These are phyloP conservation scores for Daldinia caldariorum DNA, from an alignment of 495 filamentous ascomycete species.

Conservation along the genomic window DNA sequence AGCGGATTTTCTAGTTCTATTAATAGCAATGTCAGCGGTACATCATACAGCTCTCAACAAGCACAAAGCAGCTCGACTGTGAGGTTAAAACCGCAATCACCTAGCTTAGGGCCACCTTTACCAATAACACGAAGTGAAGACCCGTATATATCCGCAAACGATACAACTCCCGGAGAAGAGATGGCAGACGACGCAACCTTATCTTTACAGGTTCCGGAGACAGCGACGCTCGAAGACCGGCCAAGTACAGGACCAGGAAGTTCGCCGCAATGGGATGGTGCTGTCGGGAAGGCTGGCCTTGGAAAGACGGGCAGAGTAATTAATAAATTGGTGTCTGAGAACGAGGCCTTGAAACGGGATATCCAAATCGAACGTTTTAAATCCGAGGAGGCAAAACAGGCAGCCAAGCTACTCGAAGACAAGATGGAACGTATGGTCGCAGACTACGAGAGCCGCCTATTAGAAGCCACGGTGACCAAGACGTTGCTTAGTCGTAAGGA, in stretches of 20 bases:
- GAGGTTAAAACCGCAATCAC: slow-evolving; percentile 46
- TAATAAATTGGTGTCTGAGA: slow-evolving; percentile 87
- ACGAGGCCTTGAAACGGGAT: slow-evolving; percentile 84
- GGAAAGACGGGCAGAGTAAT: slow-evolving; percentile 96
- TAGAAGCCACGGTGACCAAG: slow-evolving; percentile 76
- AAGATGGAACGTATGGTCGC: slow-evolving; percentile 74
- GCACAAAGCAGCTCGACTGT: slow-evolving; percentile 43
- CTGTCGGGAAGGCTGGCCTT: slow-evolving; percentile 79
- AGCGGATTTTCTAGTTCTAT: slow-evolving; percentile 61
- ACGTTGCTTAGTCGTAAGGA: slow-evolving; percentile 78
- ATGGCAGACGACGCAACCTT: slow-evolving; percentile 25
- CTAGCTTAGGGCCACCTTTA: slow-evolving; percentile 26
- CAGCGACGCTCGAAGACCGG: slow-evolving; percentile 49
- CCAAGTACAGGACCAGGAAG: slow-evolving; percentile 32
- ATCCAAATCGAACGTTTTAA: slow-evolving; percentile 75
- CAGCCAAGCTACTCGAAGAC: slow-evolving; percentile 75
- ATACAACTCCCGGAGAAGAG: slow-evolving; percentile 30
- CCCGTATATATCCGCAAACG: slow-evolving; percentile 38
- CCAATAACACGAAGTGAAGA: slow-evolving; percentile 28
- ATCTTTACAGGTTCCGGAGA: slow-evolving; percentile 39
- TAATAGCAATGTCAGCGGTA: slow-evolving; percentile 57
- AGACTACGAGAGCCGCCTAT: slow-evolving; percentile 72
- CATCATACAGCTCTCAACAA: slow-evolving; percentile 49
- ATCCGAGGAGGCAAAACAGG: slow-evolving; percentile 76
- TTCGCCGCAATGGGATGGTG: slow-evolving; percentile 70